Evolutionary conservation across 106 monocot species (phyloP), one percentile per base, ranked within the genome.

Genomic region (Iris macrosiphon): DNA sequence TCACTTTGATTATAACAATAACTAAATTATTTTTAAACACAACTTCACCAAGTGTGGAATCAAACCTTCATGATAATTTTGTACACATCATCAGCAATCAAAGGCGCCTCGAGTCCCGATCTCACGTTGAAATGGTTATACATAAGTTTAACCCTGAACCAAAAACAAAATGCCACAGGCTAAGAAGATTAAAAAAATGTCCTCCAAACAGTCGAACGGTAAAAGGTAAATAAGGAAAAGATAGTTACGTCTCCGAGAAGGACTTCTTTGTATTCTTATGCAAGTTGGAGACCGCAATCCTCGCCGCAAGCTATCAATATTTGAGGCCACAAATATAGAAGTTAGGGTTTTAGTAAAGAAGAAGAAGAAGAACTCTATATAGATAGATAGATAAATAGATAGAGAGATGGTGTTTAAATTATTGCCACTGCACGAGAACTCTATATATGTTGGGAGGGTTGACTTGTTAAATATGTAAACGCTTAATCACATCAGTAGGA

Each of bases 41-140:
- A n/a, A n/a, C n/a, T n/a, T n/a, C n/a, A n/a, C n/a, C n/a, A n/a
- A n/a, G n/a, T n/a, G n/a, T n/a, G n/a, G n/a, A n/a, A n/a, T n/a
- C n/a, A 64, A 41, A 87, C 92, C 92, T 83, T 80, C 87, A 93
- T 83, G 66, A 93, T 87, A 29, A 93, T 87, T 25, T 77, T 80
- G 69, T 77, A 87, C n/a, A 93, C 74, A 66, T 93, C 92, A 43
- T 93, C 77, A 24, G 92, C 87, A 24, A 93, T 62, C 62, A 93
- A 66, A 42, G 87, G 69, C 0, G 92, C 79, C 44, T 52, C 64
- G 49, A 41, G 59, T 12, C 79, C 92, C 11, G 92, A 83, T 72
- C 72, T 87, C 65, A 80, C 87, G 40, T 80, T 68, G 56, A 59
- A 39, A 75, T 92, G 73, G 1, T 51, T 53, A 49, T 87, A 77